Percentiles rank a stretch among this genome's conserved stretches.
These are phyloP conservation scores for Saksenaea oblongispora DNA, from an alignment of 371 early-diverging fungal species.

Conservation along the genomic window DNA sequence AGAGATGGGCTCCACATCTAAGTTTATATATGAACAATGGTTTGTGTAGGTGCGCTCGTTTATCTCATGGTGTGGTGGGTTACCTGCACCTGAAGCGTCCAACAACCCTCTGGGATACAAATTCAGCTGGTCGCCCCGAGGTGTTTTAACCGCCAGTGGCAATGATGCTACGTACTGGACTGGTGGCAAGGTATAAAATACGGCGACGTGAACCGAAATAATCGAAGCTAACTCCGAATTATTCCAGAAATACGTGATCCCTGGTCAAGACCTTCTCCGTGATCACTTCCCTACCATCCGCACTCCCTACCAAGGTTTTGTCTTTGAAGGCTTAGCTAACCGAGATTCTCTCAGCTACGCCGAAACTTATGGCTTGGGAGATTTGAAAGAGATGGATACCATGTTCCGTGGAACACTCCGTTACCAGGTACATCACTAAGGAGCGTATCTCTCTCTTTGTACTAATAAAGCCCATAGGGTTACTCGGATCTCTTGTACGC, in stretches of 20 bases:
- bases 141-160: constrained; percentile 81
- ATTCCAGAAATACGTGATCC: constrained; percentile 39
- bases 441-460: background rate
- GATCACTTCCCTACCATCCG: constrained; percentile 60
- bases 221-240: background rate
- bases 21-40: constrained; percentile 4
- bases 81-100: constrained; percentile 88
- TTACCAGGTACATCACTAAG: constrained; percentile 52
- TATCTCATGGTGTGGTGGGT: constrained; percentile 89
- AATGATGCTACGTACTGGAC: constrained; percentile 83
- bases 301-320: constrained; percentile 79
- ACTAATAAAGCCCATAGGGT: constrained; percentile 34
- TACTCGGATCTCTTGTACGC: constrained; percentile 66
- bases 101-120: constrained; percentile 90
- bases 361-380: constrained; percentile 65
- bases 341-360: constrained; percentile 75
- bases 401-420: constrained; percentile 89
- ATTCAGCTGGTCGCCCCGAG: constrained; percentile 88
- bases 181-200: constrained; percentile 60
- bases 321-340: constrained; percentile 86
- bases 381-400: constrained; percentile 69
- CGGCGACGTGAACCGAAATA: background rate
- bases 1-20: constrained; percentile 36
- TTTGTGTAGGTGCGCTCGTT: constrained; percentile 67
- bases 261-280: constrained; percentile 79